These are phyloP conservation scores for Amanita thiersii DNA, from an alignment of 768 basidiomycete species.

Conservation along the genomic window DNA sequence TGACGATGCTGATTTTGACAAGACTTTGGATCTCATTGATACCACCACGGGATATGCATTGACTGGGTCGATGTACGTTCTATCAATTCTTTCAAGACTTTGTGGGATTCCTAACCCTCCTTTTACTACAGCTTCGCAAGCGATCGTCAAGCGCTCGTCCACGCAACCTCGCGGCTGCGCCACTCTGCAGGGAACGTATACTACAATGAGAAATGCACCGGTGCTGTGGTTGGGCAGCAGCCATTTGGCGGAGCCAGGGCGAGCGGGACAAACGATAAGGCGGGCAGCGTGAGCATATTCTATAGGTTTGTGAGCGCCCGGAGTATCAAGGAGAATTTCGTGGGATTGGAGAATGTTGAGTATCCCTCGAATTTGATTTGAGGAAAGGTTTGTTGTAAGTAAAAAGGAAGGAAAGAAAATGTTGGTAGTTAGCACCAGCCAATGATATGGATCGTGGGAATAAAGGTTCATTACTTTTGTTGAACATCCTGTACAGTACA, in stretches of 20 bases:
- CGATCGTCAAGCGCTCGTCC: slow-evolving; percentile 73
- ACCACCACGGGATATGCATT: slow-evolving; percentile 81
- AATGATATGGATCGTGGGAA: no score
- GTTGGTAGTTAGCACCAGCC: no score
- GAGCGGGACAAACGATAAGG: slow-evolving; percentile 98
- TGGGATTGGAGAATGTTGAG: slow-evolving; percentile 61
- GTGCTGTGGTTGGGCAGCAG: slow-evolving; percentile 96
- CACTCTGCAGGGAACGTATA: slow-evolving; percentile 96
- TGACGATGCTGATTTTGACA: slow-evolving; percentile 79
- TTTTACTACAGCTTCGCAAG: slow-evolving; percentile 64
- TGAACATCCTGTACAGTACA: no score
- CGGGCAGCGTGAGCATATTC: slow-evolving; percentile 66
- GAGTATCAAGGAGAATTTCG: slow-evolving; percentile 97
- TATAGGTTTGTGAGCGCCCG: slow-evolving; percentile 80
- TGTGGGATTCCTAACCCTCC: slow-evolving; percentile 9
- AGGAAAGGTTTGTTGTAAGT: no score
- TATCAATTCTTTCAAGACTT: not conserved
- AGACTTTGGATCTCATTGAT: slow-evolving; percentile 84
- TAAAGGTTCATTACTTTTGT: no score
- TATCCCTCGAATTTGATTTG: slow-evolving; percentile 86
- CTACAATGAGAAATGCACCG: slow-evolving; percentile 97
- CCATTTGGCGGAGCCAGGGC: slow-evolving; percentile 93
- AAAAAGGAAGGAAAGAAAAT: no score
- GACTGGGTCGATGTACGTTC: slow-evolving; percentile 85
- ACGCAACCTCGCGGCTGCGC: slow-evolving; percentile 75